Base-by-base conservation (phyloP, 768 basidiomycete species). In the Suillus weaverae region DNA sequence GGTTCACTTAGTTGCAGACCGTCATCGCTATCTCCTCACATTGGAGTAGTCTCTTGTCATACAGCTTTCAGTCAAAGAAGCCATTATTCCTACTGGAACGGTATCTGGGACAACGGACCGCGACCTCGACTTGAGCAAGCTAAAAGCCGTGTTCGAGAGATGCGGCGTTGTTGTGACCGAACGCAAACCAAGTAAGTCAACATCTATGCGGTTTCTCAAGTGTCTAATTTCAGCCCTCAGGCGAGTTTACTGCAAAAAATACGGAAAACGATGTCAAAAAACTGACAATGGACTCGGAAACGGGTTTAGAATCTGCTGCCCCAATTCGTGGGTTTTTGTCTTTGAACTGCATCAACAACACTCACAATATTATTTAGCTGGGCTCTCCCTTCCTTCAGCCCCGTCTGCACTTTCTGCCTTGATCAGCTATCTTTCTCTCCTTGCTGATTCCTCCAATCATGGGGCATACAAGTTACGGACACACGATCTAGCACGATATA, bases 1-100 rank as follows among this genome's bases (percentile, higher is more conserved):
- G 48, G 78, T 62, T 50, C 16, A 20, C n/a, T 61, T 18, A 50
- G 30, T 62, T 26, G 9, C 56, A 41, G 26, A 30, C 39, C 14
- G 33, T 62, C 10, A 50, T 60, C 44, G 46, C 1, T 9, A 38
- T 53, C 66, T 39, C 66, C 62, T 33, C 44, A 32, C 50, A 14
- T 48, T 14, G 56, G 51, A 33, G 39, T 70, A 98, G 97, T 95
- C 95, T 2, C 84, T 99, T 39, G 80, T 98, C 41, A 99, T 99
- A 65, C 97, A 99, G 74, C 85, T 99, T 2, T 95, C 94, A 0
- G 93, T 95, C n/a, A 99, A 99, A 74, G 97, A 99, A 76, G 95
- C 94, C 4, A 84, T 99, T 62, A 81, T 99, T 48, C 82, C 91
- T 2, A 86, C 86, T 0, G 90, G 90, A n/a, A 90, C 91, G 6